Base-by-base conservation (phyloP, 2,329 filamentous ascomycete genomes). In the Epichloe brachyelytri region DNA sequence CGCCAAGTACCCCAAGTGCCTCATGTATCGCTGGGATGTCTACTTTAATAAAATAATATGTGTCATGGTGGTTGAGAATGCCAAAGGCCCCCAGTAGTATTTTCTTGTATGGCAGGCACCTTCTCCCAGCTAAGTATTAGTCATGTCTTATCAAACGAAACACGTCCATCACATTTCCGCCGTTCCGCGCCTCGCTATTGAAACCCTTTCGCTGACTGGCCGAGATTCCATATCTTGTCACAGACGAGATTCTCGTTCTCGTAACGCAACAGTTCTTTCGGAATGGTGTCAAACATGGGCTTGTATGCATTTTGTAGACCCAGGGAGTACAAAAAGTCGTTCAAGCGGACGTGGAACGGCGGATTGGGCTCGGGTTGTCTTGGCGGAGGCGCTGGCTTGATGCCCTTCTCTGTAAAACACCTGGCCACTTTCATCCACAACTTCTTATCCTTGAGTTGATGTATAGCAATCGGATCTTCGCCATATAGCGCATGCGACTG, bases 371-470 rank as follows among this genome's bases (percentile, higher is more conserved):
- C 48, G 1, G 52, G 17, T 38, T 38, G 39, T 8, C 36, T 8
- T 6, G 53, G 50, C 10, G 47, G 20, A 3, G 59, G 58, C 43
- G 49, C 54, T 7, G 46, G 39, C 43, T 60, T 60, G 47, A 65
- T 51, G 40, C 63, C 63, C 4, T 54, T 36, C 48, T 59, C 57
- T 38, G 63, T 57, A 46, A 65, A 65, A 52, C 58, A 61, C 38
- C 56, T 50, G 26, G 62, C 61, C 17, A 64, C 62, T 48, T 61
- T 62, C 48, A 60, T 53, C 54, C 58, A 65, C 1, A 54, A 22
- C 20, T 46, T 40, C 49, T 58, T 56, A 15, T 58, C 52, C 52
- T 63, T 65, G 48, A 65, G 59, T 39, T 59, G 46, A 50, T 65
- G 63, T 1, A 65, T 49, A 5, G 58, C 62, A 30, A 65, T 59